Conservation (phyloP, 257 asterid genomes). For the Rauvolfia tetraphylla region DNA sequence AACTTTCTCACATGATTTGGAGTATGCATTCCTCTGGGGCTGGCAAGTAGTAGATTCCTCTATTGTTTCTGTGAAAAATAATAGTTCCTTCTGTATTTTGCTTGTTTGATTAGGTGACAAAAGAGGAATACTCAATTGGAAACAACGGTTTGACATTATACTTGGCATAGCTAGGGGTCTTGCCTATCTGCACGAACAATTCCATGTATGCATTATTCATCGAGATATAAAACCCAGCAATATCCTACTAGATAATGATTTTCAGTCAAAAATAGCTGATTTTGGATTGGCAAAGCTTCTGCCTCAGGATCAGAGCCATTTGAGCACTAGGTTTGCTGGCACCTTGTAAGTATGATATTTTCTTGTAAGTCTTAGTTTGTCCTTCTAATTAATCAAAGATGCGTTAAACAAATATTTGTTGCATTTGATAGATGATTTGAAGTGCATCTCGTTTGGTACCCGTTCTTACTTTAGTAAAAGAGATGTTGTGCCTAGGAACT, state of each 20-base stretch:
- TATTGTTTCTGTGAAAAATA: not conserved
- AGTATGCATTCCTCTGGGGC: not conserved
- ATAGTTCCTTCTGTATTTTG: not conserved
- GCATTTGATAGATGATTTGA: too few species aligned
- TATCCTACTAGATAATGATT: conserved; percentile 57
- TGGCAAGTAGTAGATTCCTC: not conserved
- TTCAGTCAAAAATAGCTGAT: conserved; percentile 70
- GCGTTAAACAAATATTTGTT: too few species aligned
- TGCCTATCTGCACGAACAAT: conserved; percentile 74
- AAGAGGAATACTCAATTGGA: conserved; percentile 65
- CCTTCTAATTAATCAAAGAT: not conserved
- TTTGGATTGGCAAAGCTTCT: conserved; percentile 77
- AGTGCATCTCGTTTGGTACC: not conserved
- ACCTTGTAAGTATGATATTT: conserved; percentile 67
- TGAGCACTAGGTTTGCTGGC: conserved; percentile 88
- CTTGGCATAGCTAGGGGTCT: conserved; percentile 75
- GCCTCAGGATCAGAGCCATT: conserved; percentile 70
- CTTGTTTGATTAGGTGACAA: conserved; percentile 45
- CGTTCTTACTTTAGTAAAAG: not conserved
- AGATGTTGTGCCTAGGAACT: not conserved
- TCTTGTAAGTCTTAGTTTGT: too few species aligned
- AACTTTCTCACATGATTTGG: not conserved
- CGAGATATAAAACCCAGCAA: conserved; percentile 77
- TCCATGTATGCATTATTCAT: conserved; percentile 67
- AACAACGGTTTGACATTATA: conserved; percentile 63